phyloP scores from a whole-genome alignment of 768 basidiomycete species.

The Pulveroboletus sp. region DNA sequence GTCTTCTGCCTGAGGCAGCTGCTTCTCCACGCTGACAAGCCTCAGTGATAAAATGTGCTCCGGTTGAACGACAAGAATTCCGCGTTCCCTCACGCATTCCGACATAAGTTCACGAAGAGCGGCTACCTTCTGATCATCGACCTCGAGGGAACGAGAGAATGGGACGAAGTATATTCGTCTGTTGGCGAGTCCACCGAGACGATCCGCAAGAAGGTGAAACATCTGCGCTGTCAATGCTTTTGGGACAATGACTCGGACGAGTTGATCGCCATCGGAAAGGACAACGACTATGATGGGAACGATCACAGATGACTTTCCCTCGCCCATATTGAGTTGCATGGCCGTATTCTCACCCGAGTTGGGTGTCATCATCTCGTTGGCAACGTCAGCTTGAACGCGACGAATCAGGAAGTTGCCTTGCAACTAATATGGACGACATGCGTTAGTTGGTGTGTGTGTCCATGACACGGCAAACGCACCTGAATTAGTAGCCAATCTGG shows the following conservation, averaged over 20 bases:
- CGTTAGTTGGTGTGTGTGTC: not conserved
- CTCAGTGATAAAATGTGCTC: conserved; percentile 51
- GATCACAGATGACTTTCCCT: conserved; percentile 49
- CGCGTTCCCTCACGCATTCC: conserved; percentile 36
- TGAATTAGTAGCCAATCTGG: conserved; percentile 46
- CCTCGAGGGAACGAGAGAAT: conserved; percentile 39
- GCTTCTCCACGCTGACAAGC: conserved; percentile 41
- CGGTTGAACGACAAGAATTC: conserved; percentile 48
- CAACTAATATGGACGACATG: conserved; percentile 28
- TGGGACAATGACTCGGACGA: conserved; percentile 48
- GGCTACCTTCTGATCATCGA: conserved; percentile 13
- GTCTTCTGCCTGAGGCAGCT: conserved; percentile 5
- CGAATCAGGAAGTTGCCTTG: conserved; percentile 42
- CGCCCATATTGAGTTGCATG: conserved; percentile 56
- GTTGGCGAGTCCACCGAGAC: conserved; percentile 41
- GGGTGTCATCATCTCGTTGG: conserved; percentile 45
- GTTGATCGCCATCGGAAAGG: conserved; percentile 39
- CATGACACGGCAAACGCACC: conserved; percentile 17
- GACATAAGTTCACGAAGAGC: conserved; percentile 31
- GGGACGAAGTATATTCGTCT: conserved; percentile 47
- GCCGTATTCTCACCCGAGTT: conserved; percentile 32
- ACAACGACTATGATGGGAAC: conserved; percentile 39
- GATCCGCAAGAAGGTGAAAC: conserved; percentile 44
- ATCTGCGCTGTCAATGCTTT: conserved; percentile 44
- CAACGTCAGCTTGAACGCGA: conserved; percentile 38